Evolutionary conservation across 176 grass and related monocot species (phyloP).

Genomic region (Luzula sylvatica): DNA sequence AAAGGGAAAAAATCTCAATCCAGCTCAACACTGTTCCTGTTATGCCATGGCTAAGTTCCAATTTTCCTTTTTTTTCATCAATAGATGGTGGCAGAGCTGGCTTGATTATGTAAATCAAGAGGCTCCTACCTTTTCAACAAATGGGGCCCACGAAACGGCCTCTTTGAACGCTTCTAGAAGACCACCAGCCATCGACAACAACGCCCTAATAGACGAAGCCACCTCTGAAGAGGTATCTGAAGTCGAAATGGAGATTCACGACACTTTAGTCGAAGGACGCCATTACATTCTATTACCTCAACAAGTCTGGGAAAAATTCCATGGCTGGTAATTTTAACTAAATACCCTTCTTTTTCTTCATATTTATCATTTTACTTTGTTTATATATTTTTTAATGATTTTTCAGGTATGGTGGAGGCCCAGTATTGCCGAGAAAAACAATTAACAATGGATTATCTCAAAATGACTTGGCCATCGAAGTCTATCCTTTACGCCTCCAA

Average conservation of each 20-base stretch:
- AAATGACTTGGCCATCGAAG: slow-evolving; percentile 95
- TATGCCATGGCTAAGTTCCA: no score
- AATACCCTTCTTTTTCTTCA: slow-evolving; percentile 9
- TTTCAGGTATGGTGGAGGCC: slow-evolving; percentile 92
- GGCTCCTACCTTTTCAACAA: slow-evolving; percentile 43
- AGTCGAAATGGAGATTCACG: slow-evolving; percentile 90
- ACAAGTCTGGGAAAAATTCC: slow-evolving; percentile 81
- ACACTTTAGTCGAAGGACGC: slow-evolving; percentile 85
- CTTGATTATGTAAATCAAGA: slow-evolving; percentile 95
- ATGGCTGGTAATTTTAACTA: slow-evolving; percentile 58
- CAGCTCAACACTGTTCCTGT: no score
- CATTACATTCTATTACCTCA: slow-evolving; percentile 95
- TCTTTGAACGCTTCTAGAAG: slow-evolving; percentile 39
- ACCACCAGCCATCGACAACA: slow-evolving; percentile 86
- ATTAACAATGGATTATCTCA: slow-evolving; percentile 95
- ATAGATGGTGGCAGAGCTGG: slow-evolving; percentile 99
- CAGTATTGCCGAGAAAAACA: slow-evolving; percentile 79
- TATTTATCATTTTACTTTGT: neutral
- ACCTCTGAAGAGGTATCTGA: slow-evolving; percentile 61
- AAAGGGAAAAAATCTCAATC: no score
- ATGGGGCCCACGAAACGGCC: slow-evolving; percentile 66
- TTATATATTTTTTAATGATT: neutral
- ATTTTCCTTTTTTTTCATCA: neutral
- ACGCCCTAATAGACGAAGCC: slow-evolving; percentile 69
- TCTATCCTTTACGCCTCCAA: slow-evolving; percentile 92